These are phyloP conservation scores for Monilinia polystroma DNA, from an alignment of 2,329 filamentous ascomycete genomes.

Conservation along the genomic window DNA sequence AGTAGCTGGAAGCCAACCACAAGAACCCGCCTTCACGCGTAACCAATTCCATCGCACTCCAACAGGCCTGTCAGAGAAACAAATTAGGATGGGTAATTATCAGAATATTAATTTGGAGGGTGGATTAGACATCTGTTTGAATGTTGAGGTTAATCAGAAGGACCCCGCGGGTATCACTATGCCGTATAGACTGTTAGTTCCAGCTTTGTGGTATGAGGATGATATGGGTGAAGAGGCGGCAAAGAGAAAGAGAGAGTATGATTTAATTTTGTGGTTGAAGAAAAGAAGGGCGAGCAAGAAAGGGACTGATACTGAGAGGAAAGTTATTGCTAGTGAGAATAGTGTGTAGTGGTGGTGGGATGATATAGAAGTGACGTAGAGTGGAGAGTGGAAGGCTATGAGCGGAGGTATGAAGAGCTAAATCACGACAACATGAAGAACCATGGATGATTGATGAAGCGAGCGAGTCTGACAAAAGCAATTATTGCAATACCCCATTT, in stretches of 20 bases:
- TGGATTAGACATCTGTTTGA: conserved; percentile 82
- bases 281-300: conserved; percentile 12
- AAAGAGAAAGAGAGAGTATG: conserved; percentile 25
- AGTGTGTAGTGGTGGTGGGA: conserved; percentile 35
- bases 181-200: conserved; percentile 84
- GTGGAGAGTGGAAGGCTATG: background rate
- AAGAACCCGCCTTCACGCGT: conserved; percentile 25
- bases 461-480: background rate
- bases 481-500: conserved; percentile 1
- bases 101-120: conserved; percentile 73
- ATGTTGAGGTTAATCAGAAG: conserved; percentile 81
- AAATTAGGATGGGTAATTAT: conserved; percentile 52
- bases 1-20: conserved; percentile 29
- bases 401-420: background rate
- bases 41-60: conserved; percentile 63
- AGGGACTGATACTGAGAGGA: background rate
- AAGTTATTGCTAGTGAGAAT: conserved; percentile 41
- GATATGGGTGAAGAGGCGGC: conserved; percentile 22
- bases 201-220: conserved; percentile 62
- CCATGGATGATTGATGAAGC: background rate
- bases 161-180: conserved; percentile 86
- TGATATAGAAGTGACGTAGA: background rate
- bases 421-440: conserved; percentile 7
- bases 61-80: conserved; percentile 66
- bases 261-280: conserved; percentile 30